Conservation (phyloP, 768 basidiomycete species). For the Amanita muscaria region DNA sequence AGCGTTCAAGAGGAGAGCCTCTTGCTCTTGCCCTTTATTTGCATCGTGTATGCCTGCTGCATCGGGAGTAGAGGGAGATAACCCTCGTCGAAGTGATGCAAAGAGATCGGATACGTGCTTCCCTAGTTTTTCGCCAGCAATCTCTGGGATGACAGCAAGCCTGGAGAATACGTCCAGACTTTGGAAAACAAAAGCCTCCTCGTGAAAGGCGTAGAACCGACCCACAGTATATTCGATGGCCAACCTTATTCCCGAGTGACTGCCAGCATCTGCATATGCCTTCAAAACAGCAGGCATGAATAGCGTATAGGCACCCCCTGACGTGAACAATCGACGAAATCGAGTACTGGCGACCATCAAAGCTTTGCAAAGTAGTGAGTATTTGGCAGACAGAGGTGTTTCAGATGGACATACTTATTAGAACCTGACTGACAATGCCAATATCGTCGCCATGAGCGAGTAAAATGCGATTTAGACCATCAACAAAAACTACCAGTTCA, state of each 20-base stretch:
- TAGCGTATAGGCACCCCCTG: slow-evolving; percentile 61
- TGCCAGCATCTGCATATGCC: slow-evolving; percentile 54
- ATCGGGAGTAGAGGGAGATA: slow-evolving; percentile 36
- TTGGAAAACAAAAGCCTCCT: slow-evolving; percentile 69
- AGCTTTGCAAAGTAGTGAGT: slow-evolving; percentile 26
- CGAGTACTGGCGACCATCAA: slow-evolving; percentile 71
- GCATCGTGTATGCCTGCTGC: slow-evolving; percentile 58
- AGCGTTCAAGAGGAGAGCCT: slow-evolving; percentile 58
- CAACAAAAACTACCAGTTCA: slow-evolving; percentile 57
- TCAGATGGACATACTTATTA: slow-evolving; percentile 48
- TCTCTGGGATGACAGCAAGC: slow-evolving; percentile 38
- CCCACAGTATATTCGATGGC: slow-evolving; percentile 67
- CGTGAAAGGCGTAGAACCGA: slow-evolving; percentile 67
- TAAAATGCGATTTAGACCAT: slow-evolving; percentile 64
- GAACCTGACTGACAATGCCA: slow-evolving; percentile 64
- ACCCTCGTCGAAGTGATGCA: slow-evolving; percentile 41
- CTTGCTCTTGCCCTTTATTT: slow-evolving; percentile 58
- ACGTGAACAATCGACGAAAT: slow-evolving; percentile 67
- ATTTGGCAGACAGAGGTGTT: slow-evolving; percentile 3
- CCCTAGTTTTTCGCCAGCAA: slow-evolving; percentile 44
- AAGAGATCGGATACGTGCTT: slow-evolving; percentile 51
- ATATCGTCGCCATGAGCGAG: slow-evolving; percentile 63
- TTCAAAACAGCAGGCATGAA: slow-evolving; percentile 71
- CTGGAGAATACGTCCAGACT: slow-evolving; percentile 54
- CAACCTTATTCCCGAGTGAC: slow-evolving; percentile 45